Evolutionary conservation across 2,329 filamentous ascomycete genomes (phyloP), one percentile per base, ranked within the genome.

Genomic region (Trichoderma asperellum): DNA sequence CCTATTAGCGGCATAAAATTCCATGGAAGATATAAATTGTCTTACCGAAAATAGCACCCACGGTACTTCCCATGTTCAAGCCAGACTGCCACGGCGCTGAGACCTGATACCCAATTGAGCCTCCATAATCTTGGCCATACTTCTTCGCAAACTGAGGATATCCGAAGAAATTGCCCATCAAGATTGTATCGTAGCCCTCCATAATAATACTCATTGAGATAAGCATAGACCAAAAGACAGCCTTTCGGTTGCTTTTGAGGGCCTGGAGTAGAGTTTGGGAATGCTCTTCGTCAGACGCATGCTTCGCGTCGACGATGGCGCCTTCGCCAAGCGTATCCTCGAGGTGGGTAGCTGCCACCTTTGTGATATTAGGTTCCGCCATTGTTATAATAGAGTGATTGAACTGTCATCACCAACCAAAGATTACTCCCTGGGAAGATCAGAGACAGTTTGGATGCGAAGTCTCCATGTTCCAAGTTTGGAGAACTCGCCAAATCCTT

Each of bases 61-160:
- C 79, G 8, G 79, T 76, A 0, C 81, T 77, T 0, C 79, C 83
- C 32, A 83, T 83, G n/a, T 77, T 77, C 1, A 88, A 74, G 0
- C 80, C 84, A 2, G 83, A 80, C 72, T 87, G 84, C 86, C 86
- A 88, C 0, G 80, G 72, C 0, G 83, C 81, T 0, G 81, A 77
- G 27, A 88, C 76, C 69, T 86, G 76, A 52, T 77, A 77, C 18
- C 59, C 68, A 14, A 49, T 58, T 12, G 12, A 40, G 1, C 60
- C 65, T 7, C 72, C 71, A 2, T 70, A 65, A 2, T 66, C 60
- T 6, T 43, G 55, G 32, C 68, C 68, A 5, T 66, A 69, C 21
- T 69, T 69, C 21, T 67, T 66, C 4, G 52, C 55, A n/a, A 70
- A 59, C 24, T 61, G 14, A 24, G 76, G 80, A 60, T 78, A 80